Base-by-base conservation (phyloP, 2,329 filamentous ascomycete genomes). In the Aureobasidium sp. region DNA sequence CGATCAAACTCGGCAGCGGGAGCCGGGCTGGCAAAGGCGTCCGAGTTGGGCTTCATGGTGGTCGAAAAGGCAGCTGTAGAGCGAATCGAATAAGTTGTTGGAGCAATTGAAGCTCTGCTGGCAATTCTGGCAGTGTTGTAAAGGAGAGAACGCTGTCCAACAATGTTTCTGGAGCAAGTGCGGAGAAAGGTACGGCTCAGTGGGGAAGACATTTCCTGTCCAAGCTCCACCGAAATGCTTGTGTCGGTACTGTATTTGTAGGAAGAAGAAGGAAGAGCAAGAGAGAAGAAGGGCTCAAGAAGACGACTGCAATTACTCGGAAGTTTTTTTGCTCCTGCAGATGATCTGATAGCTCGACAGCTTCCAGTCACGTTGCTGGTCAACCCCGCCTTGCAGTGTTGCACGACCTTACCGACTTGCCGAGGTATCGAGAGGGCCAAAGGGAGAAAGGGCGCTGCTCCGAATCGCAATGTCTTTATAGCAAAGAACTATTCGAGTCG, bases 1-100 rank as follows among this genome's bases (percentile, higher is more conserved):
- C 89, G 86, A 74, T 97, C 93, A 77, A 93, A 97, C 61, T 72
- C 69, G 26, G 67, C 64, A 53, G 67, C 65, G 41, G 67, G 64
- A 46, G 69, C 69, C 27, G 71, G 68, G 36, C 67, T 63, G 13
- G 70, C 69, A 62, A 69, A 66, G 41, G 71, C 70, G 65, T 68
- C 69, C 3, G 67, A 68, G 34, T 70, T 67, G 52, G 68, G 62
- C 23, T 66, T 63, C 70, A 72, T 72, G 58, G 67, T 70, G 44
- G 71, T 66, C 5, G 70, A 71, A 67, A 73, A 71, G 9, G 67
- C 62, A 61, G 70, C 61, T 34, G 65, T 63, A 27, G 65, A 52
- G n/a, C 69, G 69, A 29, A 61, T 50, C 12, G 62, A 64, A 27
- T 51, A 27, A 9, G 44, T n/a, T 46, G 51, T 52, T 37, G 55